Evolutionary conservation across 495 filamentous ascomycete species (phyloP), one percentile per base, ranked within the genome.

Genomic region (Penicillium simplicissimum): DNA sequence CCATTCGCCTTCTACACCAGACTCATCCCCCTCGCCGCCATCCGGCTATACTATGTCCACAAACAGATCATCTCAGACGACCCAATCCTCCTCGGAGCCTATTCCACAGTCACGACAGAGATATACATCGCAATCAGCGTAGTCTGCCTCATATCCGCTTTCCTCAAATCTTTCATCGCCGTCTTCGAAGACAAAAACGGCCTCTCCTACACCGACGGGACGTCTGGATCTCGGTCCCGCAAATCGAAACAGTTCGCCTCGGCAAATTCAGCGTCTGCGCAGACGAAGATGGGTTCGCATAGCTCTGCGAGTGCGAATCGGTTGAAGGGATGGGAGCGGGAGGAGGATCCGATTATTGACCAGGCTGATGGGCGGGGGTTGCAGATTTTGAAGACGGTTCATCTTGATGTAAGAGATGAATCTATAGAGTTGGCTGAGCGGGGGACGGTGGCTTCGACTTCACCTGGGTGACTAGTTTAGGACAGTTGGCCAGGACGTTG

Each of bases 81-180:
- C 21, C 68, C 74, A 15, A 60, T 59, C 2, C 65, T 74, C 14
- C 11, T 51, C 13, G 70, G 70, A 17, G 58, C 66, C 25, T 68
- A 65, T 25, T 64, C 72, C 23, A 72, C 70, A 4, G 53, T 63
- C 23, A 34, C 58, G 8, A 67, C 70, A 3, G 68, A 75, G 25
- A 51, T 75, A 14, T 68, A 75, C 45, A 40, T 75, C 8, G 61
- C 62, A 0, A 55, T 70, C 21, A 69, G 68, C 49, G 58, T 73
- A 0, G 33, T 67, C 37, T 58, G 68, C 15, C 64, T 71, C n/a
- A 58, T 67, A 6, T 61, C 64, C 19, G 68, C 72, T 6, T 71
- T 71, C 2, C 48, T 82, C 8, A 78, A 76, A 47, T 71, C 74
- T 1, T 79, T 81, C 57, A 68, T 81, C 37, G 71, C 73, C 2